Evolutionary conservation across 2,329 filamentous ascomycete genomes (phyloP), one percentile per base, ranked within the genome.

Genomic region (Aspergillus melleus): DNA sequence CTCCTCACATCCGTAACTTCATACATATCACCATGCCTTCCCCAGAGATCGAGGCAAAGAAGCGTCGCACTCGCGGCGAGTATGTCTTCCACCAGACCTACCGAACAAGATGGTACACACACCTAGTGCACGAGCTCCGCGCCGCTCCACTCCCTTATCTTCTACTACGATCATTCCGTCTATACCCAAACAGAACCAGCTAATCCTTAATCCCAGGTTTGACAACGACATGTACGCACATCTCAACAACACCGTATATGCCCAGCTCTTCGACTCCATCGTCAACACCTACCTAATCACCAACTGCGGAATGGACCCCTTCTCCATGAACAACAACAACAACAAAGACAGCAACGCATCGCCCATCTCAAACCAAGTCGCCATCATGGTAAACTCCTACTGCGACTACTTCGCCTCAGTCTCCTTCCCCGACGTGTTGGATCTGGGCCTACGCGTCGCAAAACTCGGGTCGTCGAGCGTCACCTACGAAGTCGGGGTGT

Each of bases 171-270:
- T 26, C 46, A 44, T 42, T 47, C 52, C 49, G 6, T 19, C 20
- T 16, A 49, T 4, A 12, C 19, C 19, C 19, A 54, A n/a, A 20
- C 46, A 51, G 49, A 36, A 36, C 14, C 14, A 49, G 8, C 50
- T 20, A n/a, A 20, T 49, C 22, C 16, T n/a, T 20, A 29, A 24
- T 6, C 42, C 24, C 62, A 93, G 91, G 91, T 88, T 86, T 74
- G 92, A 96, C 77, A 96, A 96, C 73, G 92, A 96, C 79, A 95
- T 96, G 90, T 96, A 95, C 76, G 84, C 91, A 61, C 94, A 98
- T 74, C 87, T 96, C 82, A 96, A 96, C 79, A 96, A 96, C 73
- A 90, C 88, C 46, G 84, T 95, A 56, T 96, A 96, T 77, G 90
- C 90, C 69, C 89, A 90, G 63, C 83, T 96, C 58, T 95, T 96